phyloP scores from a whole-genome alignment of 108 stramenopile species.

The Nitzschia sp. region DNA sequence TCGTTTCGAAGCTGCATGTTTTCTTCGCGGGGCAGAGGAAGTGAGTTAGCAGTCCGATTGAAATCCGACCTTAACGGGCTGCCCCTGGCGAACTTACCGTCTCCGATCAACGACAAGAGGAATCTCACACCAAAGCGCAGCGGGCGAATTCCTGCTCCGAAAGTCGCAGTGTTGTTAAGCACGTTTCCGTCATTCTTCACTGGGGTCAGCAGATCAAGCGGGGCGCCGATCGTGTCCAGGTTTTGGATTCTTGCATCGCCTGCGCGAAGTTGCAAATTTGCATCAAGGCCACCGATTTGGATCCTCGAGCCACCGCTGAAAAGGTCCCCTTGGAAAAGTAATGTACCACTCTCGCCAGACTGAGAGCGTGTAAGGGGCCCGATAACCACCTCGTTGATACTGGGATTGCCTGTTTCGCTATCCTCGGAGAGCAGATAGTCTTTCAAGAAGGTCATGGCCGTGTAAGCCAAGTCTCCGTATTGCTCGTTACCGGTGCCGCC shows the following conservation, averaged over 20 bases:
- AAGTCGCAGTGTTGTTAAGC: slow-evolving; percentile 57
- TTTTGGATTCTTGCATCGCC: slow-evolving; percentile 58
- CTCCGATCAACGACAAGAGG: slow-evolving; percentile 49
- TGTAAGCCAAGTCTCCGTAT: slow-evolving; percentile 31
- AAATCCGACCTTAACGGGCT: not conserved
- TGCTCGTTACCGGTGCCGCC: slow-evolving; percentile 8
- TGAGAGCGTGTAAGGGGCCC: slow-evolving; percentile 28
- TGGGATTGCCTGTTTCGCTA: too few species aligned
- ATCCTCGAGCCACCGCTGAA: slow-evolving; percentile 46
- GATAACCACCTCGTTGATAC: slow-evolving; percentile 23
- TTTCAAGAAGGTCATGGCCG: slow-evolving; percentile 15
- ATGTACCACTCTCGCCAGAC: slow-evolving; percentile 26
- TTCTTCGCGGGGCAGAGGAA: not conserved
- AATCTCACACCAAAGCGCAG: slow-evolving; percentile 38
- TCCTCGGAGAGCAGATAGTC: slow-evolving; percentile 18
- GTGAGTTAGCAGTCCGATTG: not conserved
- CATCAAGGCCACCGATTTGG: slow-evolving; percentile 63
- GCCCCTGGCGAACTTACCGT: slow-evolving; percentile 40
- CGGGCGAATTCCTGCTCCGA: slow-evolving; percentile 50
- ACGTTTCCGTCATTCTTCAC: slow-evolving; percentile 38
- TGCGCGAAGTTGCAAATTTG: slow-evolving; percentile 49
- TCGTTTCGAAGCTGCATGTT: slow-evolving; percentile 12
- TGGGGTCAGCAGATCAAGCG: slow-evolving; percentile 55
- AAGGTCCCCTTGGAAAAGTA: slow-evolving; percentile 33
- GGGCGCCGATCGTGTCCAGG: slow-evolving; percentile 60